These are phyloP conservation scores for Monosporascus sp. DNA, from an alignment of 2,329 filamentous ascomycete genomes.

Conservation along the genomic window DNA sequence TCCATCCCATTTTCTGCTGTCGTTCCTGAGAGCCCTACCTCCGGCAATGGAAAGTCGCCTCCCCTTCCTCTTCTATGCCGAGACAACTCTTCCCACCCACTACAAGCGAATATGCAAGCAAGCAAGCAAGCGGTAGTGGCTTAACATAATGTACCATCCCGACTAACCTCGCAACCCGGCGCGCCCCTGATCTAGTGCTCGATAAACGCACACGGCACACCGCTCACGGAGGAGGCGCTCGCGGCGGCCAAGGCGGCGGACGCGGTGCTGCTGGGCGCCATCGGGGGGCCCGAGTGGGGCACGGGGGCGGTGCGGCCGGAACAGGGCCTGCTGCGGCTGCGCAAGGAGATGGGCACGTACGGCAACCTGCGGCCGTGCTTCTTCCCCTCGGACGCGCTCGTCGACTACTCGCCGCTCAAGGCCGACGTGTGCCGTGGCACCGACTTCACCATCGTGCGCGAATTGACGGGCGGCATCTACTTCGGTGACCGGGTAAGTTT, in stretches of 20 bases:
- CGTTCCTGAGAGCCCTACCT: too few relatives aligned
- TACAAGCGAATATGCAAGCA: too few relatives aligned
- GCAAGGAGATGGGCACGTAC: conserved; percentile 90
- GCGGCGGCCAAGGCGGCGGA: conserved; percentile 77
- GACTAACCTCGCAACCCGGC: not conserved
- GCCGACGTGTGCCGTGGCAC: conserved; percentile 77
- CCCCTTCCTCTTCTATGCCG: too few relatives aligned
- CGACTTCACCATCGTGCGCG: conserved; percentile 88
- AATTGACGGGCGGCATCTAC: conserved; percentile 90
- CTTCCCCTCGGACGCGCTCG: conserved; percentile 82
- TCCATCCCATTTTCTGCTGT: not conserved
- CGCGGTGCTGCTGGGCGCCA: conserved; percentile 86
- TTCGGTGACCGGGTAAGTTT: conserved; percentile 89
- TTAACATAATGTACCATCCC: too few relatives aligned
- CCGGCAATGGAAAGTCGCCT: too few relatives aligned
- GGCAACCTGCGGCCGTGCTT: conserved; percentile 95
- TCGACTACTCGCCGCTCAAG: conserved; percentile 83
- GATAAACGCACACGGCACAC: conserved; percentile 73
- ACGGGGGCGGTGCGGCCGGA: conserved; percentile 84
- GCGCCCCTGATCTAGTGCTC: conserved; percentile 57
- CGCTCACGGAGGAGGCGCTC: conserved; percentile 80
- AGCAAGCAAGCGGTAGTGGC: too few relatives aligned
- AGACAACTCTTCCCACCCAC: too few relatives aligned
- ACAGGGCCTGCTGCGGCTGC: conserved; percentile 83
- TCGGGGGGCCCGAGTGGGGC: conserved; percentile 96